Evolutionary conservation across 2,329 filamentous ascomycete species (phyloP).

Genomic region (Gremmenia infestans): DNA sequence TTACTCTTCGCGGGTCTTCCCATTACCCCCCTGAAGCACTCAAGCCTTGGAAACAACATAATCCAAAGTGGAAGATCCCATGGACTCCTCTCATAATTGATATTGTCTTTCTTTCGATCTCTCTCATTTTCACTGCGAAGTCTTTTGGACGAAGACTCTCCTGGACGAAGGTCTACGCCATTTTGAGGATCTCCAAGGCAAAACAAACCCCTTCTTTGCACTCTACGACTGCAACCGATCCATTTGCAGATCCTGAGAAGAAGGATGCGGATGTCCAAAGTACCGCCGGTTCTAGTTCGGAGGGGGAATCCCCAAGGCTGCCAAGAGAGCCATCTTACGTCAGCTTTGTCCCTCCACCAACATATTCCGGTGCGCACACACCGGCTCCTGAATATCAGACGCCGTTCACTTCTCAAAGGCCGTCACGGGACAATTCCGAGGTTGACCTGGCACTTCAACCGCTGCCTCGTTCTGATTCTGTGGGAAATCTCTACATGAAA

Average conservation of each 20-base stretch:
- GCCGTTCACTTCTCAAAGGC: neutral
- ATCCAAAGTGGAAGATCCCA: constrained; percentile 2
- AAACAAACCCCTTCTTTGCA: neutral
- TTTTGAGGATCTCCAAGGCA: constrained; percentile 1
- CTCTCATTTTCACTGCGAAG: constrained; percentile 1
- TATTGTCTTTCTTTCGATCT: neutral
- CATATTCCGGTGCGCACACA: constrained; percentile 1
- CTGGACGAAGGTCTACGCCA: neutral
- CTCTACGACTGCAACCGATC: neutral
- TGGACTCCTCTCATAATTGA: constrained; percentile 7
- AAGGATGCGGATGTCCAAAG: neutral
- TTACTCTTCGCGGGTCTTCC: constrained; percentile 11
- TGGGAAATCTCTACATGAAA: neutral
- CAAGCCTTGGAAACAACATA: constrained; percentile 8
- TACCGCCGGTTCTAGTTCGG: neutral
- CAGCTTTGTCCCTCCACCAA: constrained; percentile 1
- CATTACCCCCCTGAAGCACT: constrained; percentile 7
- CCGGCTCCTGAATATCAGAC: constrained; percentile 7
- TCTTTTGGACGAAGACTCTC: constrained; percentile 1
- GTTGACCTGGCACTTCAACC: constrained; percentile 1
- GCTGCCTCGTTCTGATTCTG: neutral
- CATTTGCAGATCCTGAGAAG: neutral
- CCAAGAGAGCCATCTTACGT: neutral
- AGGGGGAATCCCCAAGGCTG: neutral
- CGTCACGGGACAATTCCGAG: constrained; percentile 1